Conservation (phyloP, 192 early-diverging fungal genomes). For the Gigaspora rosea region DNA sequence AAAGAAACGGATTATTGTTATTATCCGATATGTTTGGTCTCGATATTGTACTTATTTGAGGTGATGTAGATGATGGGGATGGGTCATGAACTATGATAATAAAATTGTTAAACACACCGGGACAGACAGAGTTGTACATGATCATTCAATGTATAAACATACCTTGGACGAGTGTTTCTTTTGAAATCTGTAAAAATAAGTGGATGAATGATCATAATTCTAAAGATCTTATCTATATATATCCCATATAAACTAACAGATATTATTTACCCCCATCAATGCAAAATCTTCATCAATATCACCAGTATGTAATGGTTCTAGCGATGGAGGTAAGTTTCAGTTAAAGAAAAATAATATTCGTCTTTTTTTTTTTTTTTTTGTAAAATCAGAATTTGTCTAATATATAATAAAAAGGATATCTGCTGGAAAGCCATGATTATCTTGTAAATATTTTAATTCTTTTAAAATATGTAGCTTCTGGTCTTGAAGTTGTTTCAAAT, state of each 20-base stretch:
- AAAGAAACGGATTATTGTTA: slow-evolving; percentile 4
- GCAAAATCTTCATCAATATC: slow-evolving; percentile 25
- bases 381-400: background rate
- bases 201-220: background rate
- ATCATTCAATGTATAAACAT: background rate
- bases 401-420: slow-evolving; percentile 26
- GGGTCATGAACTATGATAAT: slow-evolving; percentile 4
- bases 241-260: background rate
- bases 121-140: background rate
- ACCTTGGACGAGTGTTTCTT: background rate
- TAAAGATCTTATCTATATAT: background rate
- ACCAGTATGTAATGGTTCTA: slow-evolving; percentile 3
- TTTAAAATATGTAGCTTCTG: background rate
- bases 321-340: slow-evolving; percentile 6
- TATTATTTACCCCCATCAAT: slow-evolving; percentile 25
- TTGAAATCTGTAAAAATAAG: background rate
- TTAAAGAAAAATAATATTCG: slow-evolving; percentile 17
- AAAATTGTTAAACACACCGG: background rate
- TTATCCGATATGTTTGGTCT: slow-evolving; percentile 1
- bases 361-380: background rate
- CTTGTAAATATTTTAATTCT: slow-evolving; percentile 13
- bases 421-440: slow-evolving; percentile 27
- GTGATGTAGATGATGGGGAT: slow-evolving; percentile 11
- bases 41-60: background rate
- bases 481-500: background rate